phyloP scores from a whole-genome alignment of 805 yeast genomes.

The Kazachstania taianensis region DNA sequence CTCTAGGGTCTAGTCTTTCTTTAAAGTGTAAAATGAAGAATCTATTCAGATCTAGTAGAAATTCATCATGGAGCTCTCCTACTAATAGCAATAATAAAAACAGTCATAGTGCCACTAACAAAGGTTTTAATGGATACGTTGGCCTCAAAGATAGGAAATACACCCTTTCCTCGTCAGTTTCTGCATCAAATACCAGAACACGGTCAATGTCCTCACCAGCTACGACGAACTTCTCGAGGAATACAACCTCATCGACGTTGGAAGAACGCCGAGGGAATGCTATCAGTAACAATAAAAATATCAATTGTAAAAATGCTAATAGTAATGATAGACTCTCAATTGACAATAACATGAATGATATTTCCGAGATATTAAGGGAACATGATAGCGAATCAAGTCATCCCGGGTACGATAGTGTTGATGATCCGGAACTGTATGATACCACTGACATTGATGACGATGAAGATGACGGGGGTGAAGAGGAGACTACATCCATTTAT shows the following conservation, averaged over 20 bases:
- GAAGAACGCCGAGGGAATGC: not conserved
- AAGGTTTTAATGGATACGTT: not conserved
- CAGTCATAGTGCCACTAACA: not conserved
- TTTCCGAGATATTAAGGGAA: not conserved
- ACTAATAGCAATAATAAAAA: too few species aligned
- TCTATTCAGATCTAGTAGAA: conserved; percentile 1
- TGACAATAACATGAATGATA: not conserved
- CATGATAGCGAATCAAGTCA: not conserved
- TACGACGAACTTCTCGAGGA: not conserved
- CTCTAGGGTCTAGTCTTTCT: too few species aligned
- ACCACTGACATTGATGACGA: conserved; percentile 9
- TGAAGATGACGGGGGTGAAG: conserved; percentile 4
- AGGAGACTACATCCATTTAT: conserved; percentile 12
- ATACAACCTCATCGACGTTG: not conserved
- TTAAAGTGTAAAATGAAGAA: too few species aligned
- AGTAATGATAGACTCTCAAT: not conserved
- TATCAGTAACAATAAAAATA: not conserved
- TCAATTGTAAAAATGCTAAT: not conserved
- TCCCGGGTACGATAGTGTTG: conserved; percentile 4
- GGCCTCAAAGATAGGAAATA: not conserved
- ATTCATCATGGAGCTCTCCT: too few species aligned
- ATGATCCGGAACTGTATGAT: too few species aligned
- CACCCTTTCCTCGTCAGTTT: not conserved
- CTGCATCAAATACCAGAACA: not conserved
- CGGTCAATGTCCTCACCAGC: conserved; percentile 1